A percentile compares a stretch with the other conserved stretches of the same genome.
These are phyloP conservation scores for Lichtheimia hyalospora DNA, from an alignment of 371 early-diverging fungal genomes.

Conservation along the genomic window DNA sequence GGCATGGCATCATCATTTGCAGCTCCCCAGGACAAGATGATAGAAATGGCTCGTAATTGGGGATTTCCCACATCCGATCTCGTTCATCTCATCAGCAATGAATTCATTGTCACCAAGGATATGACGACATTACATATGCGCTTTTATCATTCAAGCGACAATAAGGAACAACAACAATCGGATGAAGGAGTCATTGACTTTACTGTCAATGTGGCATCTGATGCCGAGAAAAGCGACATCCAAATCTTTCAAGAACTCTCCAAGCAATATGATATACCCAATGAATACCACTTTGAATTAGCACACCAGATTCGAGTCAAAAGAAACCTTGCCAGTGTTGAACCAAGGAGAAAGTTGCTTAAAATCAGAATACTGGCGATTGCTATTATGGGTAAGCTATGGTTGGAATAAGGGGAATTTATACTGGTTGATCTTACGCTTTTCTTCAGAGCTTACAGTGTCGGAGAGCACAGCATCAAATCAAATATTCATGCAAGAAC, in stretches of 20 bases:
- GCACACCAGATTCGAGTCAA: conserved; percentile 80
- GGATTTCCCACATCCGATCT: conserved; percentile 45
- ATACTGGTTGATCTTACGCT: background rate
- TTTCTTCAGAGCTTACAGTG: conserved; percentile 51
- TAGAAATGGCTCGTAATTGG: conserved; percentile 65
- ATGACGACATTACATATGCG: conserved; percentile 57
- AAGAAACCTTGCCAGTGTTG: conserved; percentile 51
- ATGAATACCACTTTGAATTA: conserved; percentile 74
- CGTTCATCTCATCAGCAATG: conserved; percentile 40
- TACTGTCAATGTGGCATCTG: background rate
- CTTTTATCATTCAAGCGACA: conserved; percentile 57
- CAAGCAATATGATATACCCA: conserved; percentile 70
- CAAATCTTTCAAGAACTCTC: conserved; percentile 48
- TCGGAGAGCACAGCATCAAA: conserved; percentile 72
- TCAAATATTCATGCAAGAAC: conserved; percentile 82
- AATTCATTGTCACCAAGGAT: conserved; percentile 48
- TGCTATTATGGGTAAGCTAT: conserved; percentile 59
- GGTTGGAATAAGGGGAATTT: background rate
- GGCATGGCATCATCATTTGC: conserved; percentile 65
- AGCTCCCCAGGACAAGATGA: conserved; percentile 63
- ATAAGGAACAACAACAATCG: conserved; percentile 3
- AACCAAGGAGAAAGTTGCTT: conserved; percentile 56
- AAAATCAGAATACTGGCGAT: conserved; percentile 79
- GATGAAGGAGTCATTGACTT: too few species aligned
- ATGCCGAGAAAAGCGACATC: conserved; percentile 19